Evolutionary conservation across 345 rosid species (phyloP), one percentile per base, ranked within the genome.

Genomic region (Cardiospermum halicacabum): DNA sequence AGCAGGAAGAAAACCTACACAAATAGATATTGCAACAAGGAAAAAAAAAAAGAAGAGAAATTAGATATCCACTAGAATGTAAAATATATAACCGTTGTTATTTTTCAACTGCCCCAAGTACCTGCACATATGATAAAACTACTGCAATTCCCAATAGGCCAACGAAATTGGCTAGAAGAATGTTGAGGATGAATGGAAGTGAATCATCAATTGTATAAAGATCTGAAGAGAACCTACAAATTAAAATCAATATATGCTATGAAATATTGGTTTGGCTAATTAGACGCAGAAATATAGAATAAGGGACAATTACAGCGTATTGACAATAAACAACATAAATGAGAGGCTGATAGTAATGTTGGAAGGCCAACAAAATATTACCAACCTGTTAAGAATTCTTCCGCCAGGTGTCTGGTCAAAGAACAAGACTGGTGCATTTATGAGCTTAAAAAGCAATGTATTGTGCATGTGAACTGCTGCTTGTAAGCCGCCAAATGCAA

Each of bases 401-500:
- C 97, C 97, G 72, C 79, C 66, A n/a, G 98, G 98, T 62, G 98
- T 93, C 78, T 86, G 94, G 75, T 89, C 88, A 82, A 93, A 93
- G 81, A 93, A 93, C 69, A 53, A 77, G 68, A 81, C 76, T 26
- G 98, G 97, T 60, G 97, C 89, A 78, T 85, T 81, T 19, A 93
- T 68, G 70, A 93, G 81, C 83, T 78, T 88, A 66, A 75, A 70
- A 50, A 89, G 82, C 56, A 92, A 83, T 28, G 70, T 78, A 67
- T 70, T 66, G 60, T 92, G 98, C 77, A 89, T 90, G 56, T 66
- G 66, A 55, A 82, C 78, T 50, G 98, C 98, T 64, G 92, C 97
- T 68, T 66, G 78, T 69, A 93, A 69, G 65, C 98, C 96, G 64
- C 98, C 98, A 61, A 72, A 89, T 64, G 98, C 97, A 85, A 92